Percentiles rank a stretch among this genome's conserved stretches.
phyloP scores from a whole-genome alignment of 2,329 filamentous ascomycete species.

The Aspergillus sp. region DNA sequence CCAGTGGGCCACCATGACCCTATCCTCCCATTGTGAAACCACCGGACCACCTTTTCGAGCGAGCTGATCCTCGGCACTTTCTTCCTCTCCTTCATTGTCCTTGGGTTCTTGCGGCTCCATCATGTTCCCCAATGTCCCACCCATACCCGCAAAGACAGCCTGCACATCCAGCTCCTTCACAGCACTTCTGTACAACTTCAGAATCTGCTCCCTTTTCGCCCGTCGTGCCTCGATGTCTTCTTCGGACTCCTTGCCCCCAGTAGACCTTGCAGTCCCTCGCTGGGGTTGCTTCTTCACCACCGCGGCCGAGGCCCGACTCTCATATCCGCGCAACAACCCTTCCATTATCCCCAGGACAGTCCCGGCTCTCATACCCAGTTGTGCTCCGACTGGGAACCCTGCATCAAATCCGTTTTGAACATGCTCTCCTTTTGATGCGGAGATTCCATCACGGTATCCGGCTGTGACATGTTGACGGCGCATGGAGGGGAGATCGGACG shows the following conservation, averaged over 20 bases:
- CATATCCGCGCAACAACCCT: constrained; percentile 51
- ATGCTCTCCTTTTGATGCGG: constrained; percentile 66
- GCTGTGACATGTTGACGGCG: constrained; percentile 73
- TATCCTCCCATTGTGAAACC: constrained; percentile 26
- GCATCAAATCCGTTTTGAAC: constrained; percentile 90
- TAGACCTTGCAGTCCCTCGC: constrained; percentile 14
- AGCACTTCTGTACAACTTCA: constrained; percentile 41
- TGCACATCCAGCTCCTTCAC: constrained; percentile 56
- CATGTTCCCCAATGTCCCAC: constrained; percentile 1
- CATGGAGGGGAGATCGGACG: constrained; percentile 69
- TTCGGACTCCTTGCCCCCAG: background rate
- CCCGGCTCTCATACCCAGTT: constrained; percentile 70
- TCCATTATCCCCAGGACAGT: constrained; percentile 73
- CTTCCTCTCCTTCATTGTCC: constrained; percentile 9
- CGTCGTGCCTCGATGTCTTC: constrained; percentile 21
- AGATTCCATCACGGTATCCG: constrained; percentile 86
- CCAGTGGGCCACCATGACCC: constrained; percentile 29
- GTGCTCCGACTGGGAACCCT: constrained; percentile 78
- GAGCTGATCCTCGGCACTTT: constrained; percentile 24
- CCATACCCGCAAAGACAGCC: constrained; percentile 53
- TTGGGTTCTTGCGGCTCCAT: constrained; percentile 3
- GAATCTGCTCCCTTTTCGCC: constrained; percentile 30
- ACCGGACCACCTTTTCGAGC: constrained; percentile 24
- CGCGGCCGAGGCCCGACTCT: constrained; percentile 17
- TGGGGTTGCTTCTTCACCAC: constrained; percentile 21